Conservation (phyloP, 2,329 filamentous ascomycete genomes). For the Pseudogymnoascus sp. region DNA sequence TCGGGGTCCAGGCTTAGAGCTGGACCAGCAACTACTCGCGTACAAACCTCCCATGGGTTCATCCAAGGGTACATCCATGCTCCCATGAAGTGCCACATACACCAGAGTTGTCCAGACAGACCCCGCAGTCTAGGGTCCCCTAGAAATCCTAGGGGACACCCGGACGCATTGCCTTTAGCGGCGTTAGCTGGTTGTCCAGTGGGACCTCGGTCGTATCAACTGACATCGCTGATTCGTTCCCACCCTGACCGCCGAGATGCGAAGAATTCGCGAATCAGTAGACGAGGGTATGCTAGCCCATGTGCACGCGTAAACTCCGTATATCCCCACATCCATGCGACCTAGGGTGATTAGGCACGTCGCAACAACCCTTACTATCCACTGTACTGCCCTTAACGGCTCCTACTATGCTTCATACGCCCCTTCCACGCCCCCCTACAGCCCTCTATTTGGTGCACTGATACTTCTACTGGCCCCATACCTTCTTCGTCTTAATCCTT, state of each 20-base stretch:
- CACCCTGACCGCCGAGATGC: neutral
- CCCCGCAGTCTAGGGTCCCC: neutral
- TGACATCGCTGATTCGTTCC: neutral
- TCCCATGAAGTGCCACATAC: neutral
- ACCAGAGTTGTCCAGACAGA: neutral
- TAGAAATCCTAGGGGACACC: neutral
- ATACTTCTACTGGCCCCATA: neutral
- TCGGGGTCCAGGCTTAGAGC: conserved; percentile 1
- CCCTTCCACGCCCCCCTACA: neutral
- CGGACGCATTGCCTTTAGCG: neutral
- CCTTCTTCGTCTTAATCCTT: neutral
- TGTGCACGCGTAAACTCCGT: conserved; percentile 1
- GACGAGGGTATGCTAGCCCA: conserved; percentile 2
- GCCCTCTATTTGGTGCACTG: neutral
- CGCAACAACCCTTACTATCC: neutral
- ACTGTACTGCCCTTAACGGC: neutral
- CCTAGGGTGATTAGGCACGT: conserved; percentile 5
- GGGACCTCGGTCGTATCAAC: neutral
- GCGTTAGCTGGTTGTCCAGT: neutral
- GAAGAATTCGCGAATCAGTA: conserved; percentile 1
- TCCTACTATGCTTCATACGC: neutral
- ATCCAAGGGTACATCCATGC: conserved; percentile 1
- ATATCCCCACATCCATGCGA: conserved; percentile 2
- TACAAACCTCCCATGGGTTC: neutral
- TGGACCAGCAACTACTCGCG: neutral